Base-by-base conservation (phyloP, 1,139 yeast species). In the Suhomyces taliae region DNA sequence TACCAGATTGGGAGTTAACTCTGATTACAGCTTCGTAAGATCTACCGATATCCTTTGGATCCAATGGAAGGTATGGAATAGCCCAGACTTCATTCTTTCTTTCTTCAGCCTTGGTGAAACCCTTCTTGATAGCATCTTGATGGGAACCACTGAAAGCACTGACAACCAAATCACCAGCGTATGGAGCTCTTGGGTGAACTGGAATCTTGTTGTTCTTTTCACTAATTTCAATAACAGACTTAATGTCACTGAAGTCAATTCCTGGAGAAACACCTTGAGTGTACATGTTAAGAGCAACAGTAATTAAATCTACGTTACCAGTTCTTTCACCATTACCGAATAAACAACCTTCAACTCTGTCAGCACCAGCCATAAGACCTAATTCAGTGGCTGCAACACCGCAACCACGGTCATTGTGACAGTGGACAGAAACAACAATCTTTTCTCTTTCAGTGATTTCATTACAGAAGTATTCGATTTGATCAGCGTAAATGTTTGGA, bases 301-400 rank as follows among this genome's bases (percentile, higher is more conserved):
- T 74, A 33, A 75, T 72, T 54, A 75, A 67, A 54, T 75, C 80
- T 45, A 75, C 80, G 50, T 75, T 75, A 50, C 80, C 80, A 14
- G 80, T 75, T 60, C 80, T 65, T 60, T 75, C 80, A 52, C 80
- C 80, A 49, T 73, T 74, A 12, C 80, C 80, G 46, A 75, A 75
- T 45, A 75, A 67, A 62, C 79, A 74, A 2, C 80, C 80, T 55
- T 75, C 80, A 27, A 75, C 76, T 59, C 80, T 66, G 58, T 75
- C 79, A 40, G 79, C 80, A 46, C 80, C 80, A 11, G 80, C 80
- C 59, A 75, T 61, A 44, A 70, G 63, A 29, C 79, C 80, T 51
- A 75, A 66, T 56, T 75, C 80, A 14, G 78, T 70, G 27, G 80
- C 80, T 29, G 80, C 80, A 34, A 75, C 78, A 34, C 77, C 78